Evolutionary conservation across 2,329 filamentous ascomycete species (phyloP).

Genomic region (Trichothecium roseum): DNA sequence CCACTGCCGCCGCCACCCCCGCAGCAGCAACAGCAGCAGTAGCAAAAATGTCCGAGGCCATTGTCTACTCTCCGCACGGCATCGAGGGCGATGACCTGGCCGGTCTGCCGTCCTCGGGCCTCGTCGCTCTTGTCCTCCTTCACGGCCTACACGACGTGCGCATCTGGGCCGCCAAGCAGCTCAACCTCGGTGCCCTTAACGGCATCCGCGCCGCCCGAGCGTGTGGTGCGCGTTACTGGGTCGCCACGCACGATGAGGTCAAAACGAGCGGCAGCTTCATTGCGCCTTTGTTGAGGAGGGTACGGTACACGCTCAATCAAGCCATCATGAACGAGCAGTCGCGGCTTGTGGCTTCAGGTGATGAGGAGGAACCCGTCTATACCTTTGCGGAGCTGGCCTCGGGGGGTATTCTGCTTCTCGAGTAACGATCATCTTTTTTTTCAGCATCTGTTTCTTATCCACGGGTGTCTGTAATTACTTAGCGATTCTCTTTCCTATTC

Average conservation of each 20-base stretch:
- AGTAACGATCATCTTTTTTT: slow-evolving; percentile 13
- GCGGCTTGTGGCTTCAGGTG: slow-evolving; percentile 6
- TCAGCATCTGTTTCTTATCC: background rate
- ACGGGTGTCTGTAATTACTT: no score
- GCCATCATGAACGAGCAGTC: slow-evolving; percentile 26
- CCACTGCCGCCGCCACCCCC: slow-evolving; percentile 5
- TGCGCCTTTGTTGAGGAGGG: slow-evolving; percentile 35
- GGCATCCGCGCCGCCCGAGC: slow-evolving; percentile 44
- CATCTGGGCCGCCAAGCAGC: slow-evolving; percentile 37
- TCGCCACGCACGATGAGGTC: slow-evolving; percentile 55
- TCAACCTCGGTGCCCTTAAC: slow-evolving; percentile 55
- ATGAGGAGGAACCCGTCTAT: slow-evolving; percentile 24
- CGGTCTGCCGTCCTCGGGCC: slow-evolving; percentile 26
- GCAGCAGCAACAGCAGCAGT: no score
- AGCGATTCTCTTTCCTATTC: no score
- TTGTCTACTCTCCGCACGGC: slow-evolving; percentile 57
- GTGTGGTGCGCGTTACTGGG: slow-evolving; percentile 49
- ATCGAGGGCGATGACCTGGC: slow-evolving; percentile 36
- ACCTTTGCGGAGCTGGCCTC: slow-evolving; percentile 43
- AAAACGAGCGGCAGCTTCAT: slow-evolving; percentile 50
- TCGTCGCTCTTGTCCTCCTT: slow-evolving; percentile 46
- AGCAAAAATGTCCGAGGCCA: slow-evolving; percentile 31
- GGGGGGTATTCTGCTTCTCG: slow-evolving; percentile 42
- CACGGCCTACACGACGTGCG: slow-evolving; percentile 55
- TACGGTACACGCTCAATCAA: slow-evolving; percentile 31